Evolutionary conservation across 805 yeast genomes (phyloP).

Genomic region (Myxozyma udenii): DNA sequence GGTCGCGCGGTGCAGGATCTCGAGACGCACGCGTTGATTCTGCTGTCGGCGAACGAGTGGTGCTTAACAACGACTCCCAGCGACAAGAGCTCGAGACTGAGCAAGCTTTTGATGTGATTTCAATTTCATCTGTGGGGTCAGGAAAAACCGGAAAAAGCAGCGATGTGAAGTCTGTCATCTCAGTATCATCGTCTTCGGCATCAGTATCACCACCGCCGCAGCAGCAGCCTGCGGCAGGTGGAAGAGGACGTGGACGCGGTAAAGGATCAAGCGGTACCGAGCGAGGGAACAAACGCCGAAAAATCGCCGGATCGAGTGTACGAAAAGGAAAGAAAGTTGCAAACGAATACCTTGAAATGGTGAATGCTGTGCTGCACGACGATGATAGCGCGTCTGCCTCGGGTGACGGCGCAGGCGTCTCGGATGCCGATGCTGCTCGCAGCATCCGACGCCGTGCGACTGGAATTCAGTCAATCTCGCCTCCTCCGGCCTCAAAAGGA

Average conservation of each 20-base stretch:
- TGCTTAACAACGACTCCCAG: neutral
- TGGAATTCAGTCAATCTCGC: neutral
- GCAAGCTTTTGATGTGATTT: constrained; percentile 18
- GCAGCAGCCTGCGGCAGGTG: neutral
- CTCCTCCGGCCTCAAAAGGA: constrained; percentile 7
- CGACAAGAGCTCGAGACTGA: constrained; percentile 24
- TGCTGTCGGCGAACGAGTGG: neutral
- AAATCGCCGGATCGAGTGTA: neutral
- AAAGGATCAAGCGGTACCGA: neutral
- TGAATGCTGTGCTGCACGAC: constrained; percentile 13
- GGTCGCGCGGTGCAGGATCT: neutral
- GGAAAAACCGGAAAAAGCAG: neutral
- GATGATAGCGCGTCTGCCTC: neutral
- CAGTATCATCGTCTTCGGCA: constrained; percentile 12
- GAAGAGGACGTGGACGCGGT: neutral
- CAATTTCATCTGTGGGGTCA: neutral
- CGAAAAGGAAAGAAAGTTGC: constrained; percentile 9
- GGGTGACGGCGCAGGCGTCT: neutral
- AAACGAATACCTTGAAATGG: constrained; percentile 21
- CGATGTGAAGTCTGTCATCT: constrained; percentile 17
- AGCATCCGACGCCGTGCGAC: neutral
- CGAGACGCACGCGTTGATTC: neutral
- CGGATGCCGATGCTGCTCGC: neutral
- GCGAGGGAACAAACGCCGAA: neutral
- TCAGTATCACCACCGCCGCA: neutral